Evolutionary conservation across 2,329 filamentous ascomycete species (phyloP).

Genomic region (Septoria linicola): DNA sequence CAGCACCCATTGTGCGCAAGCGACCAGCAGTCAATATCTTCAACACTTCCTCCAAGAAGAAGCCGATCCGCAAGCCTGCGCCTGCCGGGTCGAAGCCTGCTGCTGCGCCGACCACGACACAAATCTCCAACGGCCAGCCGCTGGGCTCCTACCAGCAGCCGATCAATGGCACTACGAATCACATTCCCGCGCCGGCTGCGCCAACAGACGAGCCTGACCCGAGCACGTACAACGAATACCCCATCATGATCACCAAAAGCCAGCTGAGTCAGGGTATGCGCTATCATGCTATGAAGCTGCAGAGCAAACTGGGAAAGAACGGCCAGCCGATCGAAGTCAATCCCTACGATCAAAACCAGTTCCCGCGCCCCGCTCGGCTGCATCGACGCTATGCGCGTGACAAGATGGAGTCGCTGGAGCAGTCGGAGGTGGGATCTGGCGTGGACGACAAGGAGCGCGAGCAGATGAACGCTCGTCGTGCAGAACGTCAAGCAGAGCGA

Average conservation of each 20-base stretch:
- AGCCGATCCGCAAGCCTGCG: slow-evolving; percentile 33
- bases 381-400: slow-evolving; percentile 83
- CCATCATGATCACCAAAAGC: slow-evolving; percentile 80
- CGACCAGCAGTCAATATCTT: slow-evolving; percentile 39
- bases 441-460: slow-evolving; percentile 67
- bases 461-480: slow-evolving; percentile 59
- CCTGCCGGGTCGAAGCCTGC: slow-evolving; percentile 15
- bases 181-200: slow-evolving; percentile 23
- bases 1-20: slow-evolving; percentile 36
- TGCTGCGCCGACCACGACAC: slow-evolving; percentile 13
- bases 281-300: slow-evolving; percentile 83
- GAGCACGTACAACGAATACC: slow-evolving; percentile 52
- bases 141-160: slow-evolving; percentile 12
- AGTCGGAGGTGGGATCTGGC: slow-evolving; percentile 31
- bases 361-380: slow-evolving; percentile 81
- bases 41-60: slow-evolving; percentile 36
- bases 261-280: slow-evolving; percentile 75
- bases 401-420: slow-evolving; percentile 45
- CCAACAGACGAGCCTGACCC: slow-evolving; percentile 19
- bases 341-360: slow-evolving; percentile 74
- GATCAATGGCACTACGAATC: slow-evolving; percentile 13
- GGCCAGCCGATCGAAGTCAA: slow-evolving; percentile 48
- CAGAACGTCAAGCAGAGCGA: slow-evolving; percentile 79
- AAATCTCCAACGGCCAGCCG: slow-evolving; percentile 14
- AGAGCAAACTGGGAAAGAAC: slow-evolving; percentile 50